phyloP scores from a whole-genome alignment of 768 basidiomycete species.

The Coprinellus aureogranulatus region DNA sequence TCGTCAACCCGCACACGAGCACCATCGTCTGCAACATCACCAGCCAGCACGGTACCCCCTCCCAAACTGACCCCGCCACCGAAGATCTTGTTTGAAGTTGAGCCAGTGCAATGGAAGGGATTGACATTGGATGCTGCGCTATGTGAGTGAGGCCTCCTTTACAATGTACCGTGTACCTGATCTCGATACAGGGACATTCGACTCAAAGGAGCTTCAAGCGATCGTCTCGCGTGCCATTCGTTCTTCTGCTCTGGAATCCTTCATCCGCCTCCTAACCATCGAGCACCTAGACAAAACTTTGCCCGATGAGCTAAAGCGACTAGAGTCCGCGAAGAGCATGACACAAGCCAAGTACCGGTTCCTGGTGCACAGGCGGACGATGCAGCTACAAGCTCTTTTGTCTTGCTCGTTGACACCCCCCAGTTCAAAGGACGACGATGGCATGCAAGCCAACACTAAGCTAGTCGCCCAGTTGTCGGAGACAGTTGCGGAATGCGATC shows the following conservation, averaged over 20 bases:
- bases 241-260: slow-evolving; percentile 63
- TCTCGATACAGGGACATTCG: slow-evolving; percentile 50
- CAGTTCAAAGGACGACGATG: slow-evolving; percentile 31
- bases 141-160: slow-evolving; percentile 32
- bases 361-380: slow-evolving; percentile 61
- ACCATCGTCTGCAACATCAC: slow-evolving; percentile 11
- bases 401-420: slow-evolving; percentile 40
- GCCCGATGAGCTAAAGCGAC: slow-evolving; percentile 56
- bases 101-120: slow-evolving; percentile 62
- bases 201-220: slow-evolving; percentile 59
- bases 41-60: slow-evolving; percentile 14
- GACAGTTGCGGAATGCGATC: slow-evolving; percentile 56
- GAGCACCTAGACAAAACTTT: slow-evolving; percentile 60
- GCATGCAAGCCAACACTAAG: slow-evolving; percentile 34
- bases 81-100: slow-evolving; percentile 53
- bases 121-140: slow-evolving; percentile 68
- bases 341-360: slow-evolving; percentile 70
- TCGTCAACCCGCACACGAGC: slow-evolving; percentile 11
- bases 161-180: slow-evolving; percentile 2
- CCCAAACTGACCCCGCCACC: slow-evolving; percentile 48
- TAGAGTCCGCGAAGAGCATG: slow-evolving; percentile 48
- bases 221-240: slow-evolving; percentile 73
- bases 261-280: slow-evolving; percentile 65
- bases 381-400: slow-evolving; percentile 69
- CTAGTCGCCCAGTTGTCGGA: slow-evolving; percentile 61